Conservation (phyloP, 805 yeast genomes). For the Grigorovia yakushimaensis region DNA sequence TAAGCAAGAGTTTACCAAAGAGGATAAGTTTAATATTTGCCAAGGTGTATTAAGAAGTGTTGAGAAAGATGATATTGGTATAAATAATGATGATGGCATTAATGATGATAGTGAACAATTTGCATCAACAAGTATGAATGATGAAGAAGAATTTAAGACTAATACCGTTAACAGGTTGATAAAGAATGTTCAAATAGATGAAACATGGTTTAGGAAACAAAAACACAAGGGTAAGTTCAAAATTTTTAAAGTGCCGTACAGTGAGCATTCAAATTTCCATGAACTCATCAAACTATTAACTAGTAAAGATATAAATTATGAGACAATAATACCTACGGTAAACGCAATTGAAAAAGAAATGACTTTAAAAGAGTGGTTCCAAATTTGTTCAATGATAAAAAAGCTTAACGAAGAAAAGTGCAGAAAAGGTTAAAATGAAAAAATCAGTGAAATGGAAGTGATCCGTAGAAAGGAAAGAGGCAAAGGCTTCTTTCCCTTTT, state of each 20-base stretch:
- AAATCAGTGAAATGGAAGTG: too few relatives aligned
- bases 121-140: constrained; percentile 5
- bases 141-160: constrained; percentile 10
- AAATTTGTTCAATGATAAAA: constrained; percentile 19
- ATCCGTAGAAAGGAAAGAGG: too few relatives aligned
- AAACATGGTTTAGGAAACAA: constrained; percentile 21
- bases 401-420: not conserved
- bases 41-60: constrained; percentile 2
- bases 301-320: constrained; percentile 34
- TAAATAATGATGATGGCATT: not conserved
- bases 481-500: not conserved
- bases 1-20: not conserved
- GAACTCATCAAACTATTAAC: constrained; percentile 64
- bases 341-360: constrained; percentile 16
- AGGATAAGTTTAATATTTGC: constrained; percentile 9
- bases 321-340: constrained; percentile 71
- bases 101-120: not conserved
- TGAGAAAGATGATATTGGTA: not conserved
- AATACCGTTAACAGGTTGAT: constrained; percentile 2
- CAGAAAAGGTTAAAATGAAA: not conserved
- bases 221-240: constrained; percentile 31
- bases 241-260: constrained; percentile 67
- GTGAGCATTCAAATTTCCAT: constrained; percentile 86
- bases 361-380: constrained; percentile 31
- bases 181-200: constrained; percentile 7